Percentiles rank a stretch among this genome's conserved stretches.
Conservation (phyloP, 2,329 filamentous ascomycete genomes). For the Xylariaceae sp. region DNA sequence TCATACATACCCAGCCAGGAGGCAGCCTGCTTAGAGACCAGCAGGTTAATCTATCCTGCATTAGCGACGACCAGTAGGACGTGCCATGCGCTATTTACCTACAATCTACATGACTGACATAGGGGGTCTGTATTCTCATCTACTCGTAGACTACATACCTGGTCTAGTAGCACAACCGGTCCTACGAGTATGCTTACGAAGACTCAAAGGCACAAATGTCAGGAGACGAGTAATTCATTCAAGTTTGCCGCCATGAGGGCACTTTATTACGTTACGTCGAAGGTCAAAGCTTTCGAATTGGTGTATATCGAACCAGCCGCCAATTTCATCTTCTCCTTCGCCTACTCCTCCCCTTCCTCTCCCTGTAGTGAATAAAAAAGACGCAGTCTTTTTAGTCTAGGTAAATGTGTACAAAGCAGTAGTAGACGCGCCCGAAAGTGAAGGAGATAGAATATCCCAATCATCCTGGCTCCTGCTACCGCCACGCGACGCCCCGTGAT, state of each 20-base stretch:
- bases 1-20: too few relatives aligned
- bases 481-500: not conserved
- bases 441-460: not conserved
- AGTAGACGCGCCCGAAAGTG: not conserved
- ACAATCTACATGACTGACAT: too few relatives aligned
- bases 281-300: not conserved
- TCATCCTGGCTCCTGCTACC: not conserved
- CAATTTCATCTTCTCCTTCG: not conserved
- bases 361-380: not conserved
- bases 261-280: not conserved
- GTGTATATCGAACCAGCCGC: slow-evolving; percentile 1
- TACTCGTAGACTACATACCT: too few relatives aligned
- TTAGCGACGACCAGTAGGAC: too few relatives aligned
- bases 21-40: too few relatives aligned
- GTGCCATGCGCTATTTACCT: too few relatives aligned
- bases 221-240: not conserved
- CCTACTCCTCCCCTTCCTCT: not conserved
- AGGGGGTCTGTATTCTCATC: too few relatives aligned
- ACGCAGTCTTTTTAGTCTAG: not conserved
- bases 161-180: too few relatives aligned
- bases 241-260: not conserved
- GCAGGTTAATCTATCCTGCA: too few relatives aligned
- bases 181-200: not conserved
- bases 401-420: slow-evolving; percentile 11
- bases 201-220: not conserved